Evolutionary conservation across 2,329 filamentous ascomycete genomes (phyloP).

Genomic region (Sclerotinia minor): DNA sequence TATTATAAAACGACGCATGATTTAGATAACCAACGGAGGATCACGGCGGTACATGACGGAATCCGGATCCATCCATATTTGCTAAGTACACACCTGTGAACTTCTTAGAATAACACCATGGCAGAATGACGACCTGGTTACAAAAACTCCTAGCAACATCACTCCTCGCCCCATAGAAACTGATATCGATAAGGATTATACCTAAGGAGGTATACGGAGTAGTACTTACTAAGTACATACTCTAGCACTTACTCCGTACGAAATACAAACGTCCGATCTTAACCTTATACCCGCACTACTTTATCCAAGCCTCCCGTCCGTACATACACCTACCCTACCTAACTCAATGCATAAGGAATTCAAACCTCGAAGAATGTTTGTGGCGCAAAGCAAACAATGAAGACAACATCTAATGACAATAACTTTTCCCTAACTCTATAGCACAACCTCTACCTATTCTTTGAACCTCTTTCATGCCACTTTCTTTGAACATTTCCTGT

Average conservation of each 20-base stretch:
- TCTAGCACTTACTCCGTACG: too few relatives aligned
- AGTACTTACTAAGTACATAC: too few relatives aligned
- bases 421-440: not conserved
- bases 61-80: not conserved
- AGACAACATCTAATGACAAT: conserved; percentile 24
- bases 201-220: too few relatives aligned
- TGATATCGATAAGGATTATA: conserved; percentile 6
- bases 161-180: conserved; percentile 4
- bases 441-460: conserved; percentile 12
- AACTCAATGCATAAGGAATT: conserved; percentile 22
- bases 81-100: too few relatives aligned
- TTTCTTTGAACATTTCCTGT: conserved; percentile 19
- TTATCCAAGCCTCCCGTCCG: conserved; percentile 1
- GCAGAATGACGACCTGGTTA: not conserved
- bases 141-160: not conserved
- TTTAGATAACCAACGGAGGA: too few relatives aligned
- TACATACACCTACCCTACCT: too few relatives aligned
- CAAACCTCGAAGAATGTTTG: conserved; percentile 25
- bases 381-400: conserved; percentile 22
- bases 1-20: not conserved
- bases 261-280: not conserved
- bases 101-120: not conserved
- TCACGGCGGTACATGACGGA: too few relatives aligned
- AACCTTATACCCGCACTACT: not conserved
- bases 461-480: conserved; percentile 13